Evolutionary conservation across 306 rosid genomes (phyloP).

Genomic region (Astragalus membranaceus): DNA sequence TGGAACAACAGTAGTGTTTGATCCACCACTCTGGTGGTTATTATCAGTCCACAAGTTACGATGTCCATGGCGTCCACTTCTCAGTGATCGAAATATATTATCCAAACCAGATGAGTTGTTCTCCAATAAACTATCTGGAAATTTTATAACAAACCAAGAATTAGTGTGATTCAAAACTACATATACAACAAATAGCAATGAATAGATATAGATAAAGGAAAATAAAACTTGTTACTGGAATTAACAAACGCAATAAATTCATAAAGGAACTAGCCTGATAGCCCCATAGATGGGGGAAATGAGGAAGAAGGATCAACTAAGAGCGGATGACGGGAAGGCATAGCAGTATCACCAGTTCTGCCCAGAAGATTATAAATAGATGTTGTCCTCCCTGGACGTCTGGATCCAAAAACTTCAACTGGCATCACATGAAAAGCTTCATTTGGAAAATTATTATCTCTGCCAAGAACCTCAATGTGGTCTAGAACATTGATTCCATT

Average conservation of each 20-base stretch:
- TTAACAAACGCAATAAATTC: constrained; percentile 6
- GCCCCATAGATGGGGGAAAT: constrained; percentile 44
- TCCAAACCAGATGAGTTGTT: constrained; percentile 67
- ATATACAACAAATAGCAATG: neutral
- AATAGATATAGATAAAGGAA: constrained; percentile 24
- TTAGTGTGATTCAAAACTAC: neutral
- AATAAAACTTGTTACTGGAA: neutral
- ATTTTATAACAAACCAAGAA: neutral
- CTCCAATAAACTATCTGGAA: constrained; percentile 58
- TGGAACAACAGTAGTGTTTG: constrained; percentile 60
- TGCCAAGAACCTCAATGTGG: constrained; percentile 92
- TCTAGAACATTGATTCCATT: constrained; percentile 98
- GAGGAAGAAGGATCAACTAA: constrained; percentile 67
- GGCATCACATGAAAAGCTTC: constrained; percentile 97
- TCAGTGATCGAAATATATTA: constrained; percentile 80
- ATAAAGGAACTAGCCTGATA: constrained; percentile 46
- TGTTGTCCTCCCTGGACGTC: constrained; percentile 94
- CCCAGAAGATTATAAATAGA: constrained; percentile 96
- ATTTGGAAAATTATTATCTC: constrained; percentile 76
- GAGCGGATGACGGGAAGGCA: constrained; percentile 93
- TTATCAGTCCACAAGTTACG: constrained; percentile 89
- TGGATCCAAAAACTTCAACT: constrained; percentile 88
- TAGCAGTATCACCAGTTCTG: constrained; percentile 68
- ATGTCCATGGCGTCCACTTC: constrained; percentile 97
- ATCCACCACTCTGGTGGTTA: constrained; percentile 71